Conservation (phyloP, 1,284 basidiomycete species). For the Irpex rosettiformis region DNA sequence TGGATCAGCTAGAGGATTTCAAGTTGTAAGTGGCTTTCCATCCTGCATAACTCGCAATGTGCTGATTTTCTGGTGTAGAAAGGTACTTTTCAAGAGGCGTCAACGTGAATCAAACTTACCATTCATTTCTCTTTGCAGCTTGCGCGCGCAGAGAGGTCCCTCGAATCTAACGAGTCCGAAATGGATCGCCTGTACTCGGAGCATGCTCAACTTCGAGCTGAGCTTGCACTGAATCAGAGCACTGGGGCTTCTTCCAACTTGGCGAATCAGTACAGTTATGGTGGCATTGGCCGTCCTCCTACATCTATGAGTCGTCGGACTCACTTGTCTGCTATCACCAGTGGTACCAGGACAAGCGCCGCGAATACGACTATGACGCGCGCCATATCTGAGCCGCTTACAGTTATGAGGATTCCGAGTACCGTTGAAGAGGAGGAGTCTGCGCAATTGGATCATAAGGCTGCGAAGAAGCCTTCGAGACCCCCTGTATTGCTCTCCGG, state of each 20-base stretch:
- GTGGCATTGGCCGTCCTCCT: not conserved
- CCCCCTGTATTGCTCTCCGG: conserved; percentile 24
- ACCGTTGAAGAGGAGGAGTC: not conserved
- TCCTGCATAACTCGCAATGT: not conserved
- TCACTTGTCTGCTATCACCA: not conserved
- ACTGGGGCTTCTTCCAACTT: not conserved
- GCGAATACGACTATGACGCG: not conserved
- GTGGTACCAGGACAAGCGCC: not conserved
- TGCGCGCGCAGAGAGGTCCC: conserved; percentile 4
- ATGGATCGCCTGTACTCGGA: conserved; percentile 12
- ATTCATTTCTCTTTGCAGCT: not conserved
- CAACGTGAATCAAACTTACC: not conserved
- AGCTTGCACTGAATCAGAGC: conserved; percentile 18
- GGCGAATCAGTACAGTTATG: not conserved
- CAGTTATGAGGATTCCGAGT: not conserved
- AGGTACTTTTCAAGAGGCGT: conserved; percentile 7
- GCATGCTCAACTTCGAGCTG: conserved; percentile 19
- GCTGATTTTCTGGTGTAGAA: conserved; percentile 7
- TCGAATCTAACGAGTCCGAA: conserved; percentile 6
- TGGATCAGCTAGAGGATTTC: conserved; percentile 26
- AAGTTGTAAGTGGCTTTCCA: conserved; percentile 23
- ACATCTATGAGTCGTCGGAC: conserved; percentile 11
- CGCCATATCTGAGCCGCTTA: conserved; percentile 3
- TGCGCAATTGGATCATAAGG: not conserved
- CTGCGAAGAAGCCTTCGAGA: conserved; percentile 15